phyloP scores from a whole-genome alignment of 2,329 filamentous ascomycete species.

The Phialophora chinensis region DNA sequence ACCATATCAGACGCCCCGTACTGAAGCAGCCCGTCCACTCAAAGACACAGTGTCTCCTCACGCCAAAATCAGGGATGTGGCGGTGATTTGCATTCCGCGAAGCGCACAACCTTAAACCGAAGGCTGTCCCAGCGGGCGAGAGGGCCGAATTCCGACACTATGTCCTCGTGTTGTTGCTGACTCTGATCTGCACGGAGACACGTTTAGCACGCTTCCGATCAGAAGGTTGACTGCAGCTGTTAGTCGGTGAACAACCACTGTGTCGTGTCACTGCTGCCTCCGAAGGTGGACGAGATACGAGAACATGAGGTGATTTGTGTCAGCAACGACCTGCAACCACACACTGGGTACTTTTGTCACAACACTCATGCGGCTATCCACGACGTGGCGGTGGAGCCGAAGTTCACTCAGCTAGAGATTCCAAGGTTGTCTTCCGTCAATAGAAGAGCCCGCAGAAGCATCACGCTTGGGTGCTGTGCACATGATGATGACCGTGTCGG shows the following conservation, averaged over 20 bases:
- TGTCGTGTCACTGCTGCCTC: background rate
- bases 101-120: background rate
- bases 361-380: background rate
- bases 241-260: background rate
- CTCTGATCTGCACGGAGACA: background rate
- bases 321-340: background rate
- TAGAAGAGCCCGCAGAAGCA: background rate
- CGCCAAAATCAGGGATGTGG: background rate
- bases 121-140: background rate
- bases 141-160: background rate
- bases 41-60: background rate
- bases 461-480: background rate
- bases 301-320: background rate
- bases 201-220: background rate
- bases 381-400: background rate
- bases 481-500: background rate
- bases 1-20: background rate
- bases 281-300: background rate
- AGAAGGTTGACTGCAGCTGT: background rate
- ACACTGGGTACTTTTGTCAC: background rate
- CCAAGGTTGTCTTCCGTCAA: background rate
- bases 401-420: background rate
- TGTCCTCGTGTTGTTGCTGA: background rate
- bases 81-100: background rate
- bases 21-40: background rate